Evolutionary conservation across 2,329 filamentous ascomycete species (phyloP).

Genomic region (Talaromyces sp.): DNA sequence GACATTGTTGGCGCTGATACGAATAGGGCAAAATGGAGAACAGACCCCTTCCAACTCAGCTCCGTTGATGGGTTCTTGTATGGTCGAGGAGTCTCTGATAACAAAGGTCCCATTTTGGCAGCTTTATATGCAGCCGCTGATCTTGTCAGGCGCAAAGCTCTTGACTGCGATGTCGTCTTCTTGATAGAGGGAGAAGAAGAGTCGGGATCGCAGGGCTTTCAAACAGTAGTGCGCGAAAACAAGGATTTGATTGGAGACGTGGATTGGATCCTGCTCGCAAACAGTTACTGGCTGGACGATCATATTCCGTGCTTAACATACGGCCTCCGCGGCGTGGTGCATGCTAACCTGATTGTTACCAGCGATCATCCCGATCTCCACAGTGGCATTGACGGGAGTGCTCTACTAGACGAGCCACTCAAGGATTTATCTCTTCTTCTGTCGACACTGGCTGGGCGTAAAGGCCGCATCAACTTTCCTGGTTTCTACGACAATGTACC

Average conservation of each 20-base stretch:
- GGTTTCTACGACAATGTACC: slow-evolving; percentile 84
- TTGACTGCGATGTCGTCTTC: slow-evolving; percentile 86
- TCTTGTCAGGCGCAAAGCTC: slow-evolving; percentile 71
- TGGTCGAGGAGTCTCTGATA: slow-evolving; percentile 92
- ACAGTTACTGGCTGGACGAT: slow-evolving; percentile 98
- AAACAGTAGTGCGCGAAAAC: slow-evolving; percentile 70
- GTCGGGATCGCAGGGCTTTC: slow-evolving; percentile 85
- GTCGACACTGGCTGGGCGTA: slow-evolving; percentile 70
- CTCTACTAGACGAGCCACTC: slow-evolving; percentile 81
- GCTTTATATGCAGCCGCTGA: slow-evolving; percentile 92
- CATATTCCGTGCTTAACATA: slow-evolving; percentile 94
- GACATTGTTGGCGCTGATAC: slow-evolving; percentile 90
- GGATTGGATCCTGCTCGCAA: slow-evolving; percentile 91
- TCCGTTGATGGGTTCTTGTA: slow-evolving; percentile 91
- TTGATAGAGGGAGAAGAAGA: slow-evolving; percentile 97
- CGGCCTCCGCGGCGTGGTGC: slow-evolving; percentile 84
- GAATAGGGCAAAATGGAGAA: slow-evolving; percentile 74
- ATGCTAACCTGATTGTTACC: slow-evolving; percentile 83
- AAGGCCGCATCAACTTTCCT: slow-evolving; percentile 77
- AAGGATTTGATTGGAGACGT: slow-evolving; percentile 82
- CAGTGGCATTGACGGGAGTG: slow-evolving; percentile 92
- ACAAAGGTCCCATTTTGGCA: slow-evolving; percentile 93
- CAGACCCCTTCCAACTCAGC: slow-evolving; percentile 82
- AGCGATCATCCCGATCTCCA: slow-evolving; percentile 84
- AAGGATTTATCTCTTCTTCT: slow-evolving; percentile 85